Percentiles rank a stretch among this genome's conserved stretches.
phyloP scores from a whole-genome alignment of 2,329 filamentous ascomycete species.

The Phaeosphaeriaceae sp. region DNA sequence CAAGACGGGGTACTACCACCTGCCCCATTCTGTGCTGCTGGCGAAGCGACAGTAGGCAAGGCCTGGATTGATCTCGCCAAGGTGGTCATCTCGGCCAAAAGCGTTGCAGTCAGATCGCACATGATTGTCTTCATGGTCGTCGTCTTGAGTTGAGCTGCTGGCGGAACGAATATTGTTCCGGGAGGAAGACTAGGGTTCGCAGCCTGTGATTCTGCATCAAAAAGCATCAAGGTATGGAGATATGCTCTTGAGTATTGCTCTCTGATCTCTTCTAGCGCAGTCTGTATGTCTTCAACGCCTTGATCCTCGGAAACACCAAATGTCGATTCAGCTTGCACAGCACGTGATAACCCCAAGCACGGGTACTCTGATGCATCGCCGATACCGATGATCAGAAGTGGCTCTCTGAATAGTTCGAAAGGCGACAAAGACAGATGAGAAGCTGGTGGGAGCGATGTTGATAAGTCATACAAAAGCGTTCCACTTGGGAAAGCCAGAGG shows the following conservation, averaged over 20 bases:
- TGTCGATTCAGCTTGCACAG: conserved; percentile 12
- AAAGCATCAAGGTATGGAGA: conserved; percentile 80
- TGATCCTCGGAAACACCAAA: conserved; percentile 17
- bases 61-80: conserved; percentile 58
- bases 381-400: conserved; percentile 82
- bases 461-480: conserved; percentile 86
- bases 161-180: conserved; percentile 75
- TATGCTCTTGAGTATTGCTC: conserved; percentile 79
- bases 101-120: conserved; percentile 53
- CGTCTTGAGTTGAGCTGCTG: conserved; percentile 70
- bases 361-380: conserved; percentile 76
- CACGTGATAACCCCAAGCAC: conserved; percentile 54
- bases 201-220: conserved; percentile 67
- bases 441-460: conserved; percentile 78
- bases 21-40: conserved; percentile 38
- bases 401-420: conserved; percentile 89
- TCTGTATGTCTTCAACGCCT: conserved; percentile 52
- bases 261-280: conserved; percentile 74
- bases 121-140: conserved; percentile 69
- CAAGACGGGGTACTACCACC: conserved; percentile 38
- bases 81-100: conserved; percentile 57
- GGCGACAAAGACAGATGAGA: conserved; percentile 83
- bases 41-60: conserved; percentile 70
- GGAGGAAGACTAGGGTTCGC: conserved; percentile 60
- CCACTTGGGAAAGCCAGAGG: conserved; percentile 87